phyloP scores from a whole-genome alignment of 2,329 filamentous ascomycete genomes.

The Paecilomyces sp. region DNA sequence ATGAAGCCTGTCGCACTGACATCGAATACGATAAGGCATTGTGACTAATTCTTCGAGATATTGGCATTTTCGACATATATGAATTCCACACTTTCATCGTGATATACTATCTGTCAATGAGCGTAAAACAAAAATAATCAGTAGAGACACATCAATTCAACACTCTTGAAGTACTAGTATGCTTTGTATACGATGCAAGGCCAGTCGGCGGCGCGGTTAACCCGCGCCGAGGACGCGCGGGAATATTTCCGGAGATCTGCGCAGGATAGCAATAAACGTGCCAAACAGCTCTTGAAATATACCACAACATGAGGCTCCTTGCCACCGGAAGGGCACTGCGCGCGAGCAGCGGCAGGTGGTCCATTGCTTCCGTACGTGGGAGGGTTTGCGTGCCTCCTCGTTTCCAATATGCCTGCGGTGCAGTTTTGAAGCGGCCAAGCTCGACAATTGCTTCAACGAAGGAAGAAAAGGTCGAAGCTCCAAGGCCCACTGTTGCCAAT shows the following conservation, averaged over 20 bases:
- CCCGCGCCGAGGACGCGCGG: neutral
- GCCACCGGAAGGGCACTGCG: slow-evolving; percentile 34
- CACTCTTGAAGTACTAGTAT: neutral
- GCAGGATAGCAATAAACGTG: neutral
- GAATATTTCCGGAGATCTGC: neutral
- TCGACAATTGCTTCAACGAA: slow-evolving; percentile 21
- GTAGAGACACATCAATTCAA: neutral
- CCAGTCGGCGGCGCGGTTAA: neutral
- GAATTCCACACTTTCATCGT: too few species aligned
- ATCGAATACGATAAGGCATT: too few species aligned
- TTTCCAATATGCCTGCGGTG: slow-evolving; percentile 9
- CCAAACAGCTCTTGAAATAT: neutral
- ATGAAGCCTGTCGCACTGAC: too few species aligned
- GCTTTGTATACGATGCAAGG: neutral
- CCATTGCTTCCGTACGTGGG: slow-evolving; percentile 17
- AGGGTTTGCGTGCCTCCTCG: slow-evolving; percentile 15
- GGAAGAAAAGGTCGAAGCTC: slow-evolving; percentile 8
- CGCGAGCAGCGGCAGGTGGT: slow-evolving; percentile 26
- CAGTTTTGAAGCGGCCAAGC: slow-evolving; percentile 22
- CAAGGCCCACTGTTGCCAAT: slow-evolving; percentile 1
- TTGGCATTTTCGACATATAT: too few species aligned
- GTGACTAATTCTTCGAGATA: too few species aligned
- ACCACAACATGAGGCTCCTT: slow-evolving; percentile 27
- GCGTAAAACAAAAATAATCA: neutral
- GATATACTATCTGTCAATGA: too few species aligned